Evolutionary conservation across 305 asterid genomes (phyloP).

Genomic region (Fraxinus platypoda): DNA sequence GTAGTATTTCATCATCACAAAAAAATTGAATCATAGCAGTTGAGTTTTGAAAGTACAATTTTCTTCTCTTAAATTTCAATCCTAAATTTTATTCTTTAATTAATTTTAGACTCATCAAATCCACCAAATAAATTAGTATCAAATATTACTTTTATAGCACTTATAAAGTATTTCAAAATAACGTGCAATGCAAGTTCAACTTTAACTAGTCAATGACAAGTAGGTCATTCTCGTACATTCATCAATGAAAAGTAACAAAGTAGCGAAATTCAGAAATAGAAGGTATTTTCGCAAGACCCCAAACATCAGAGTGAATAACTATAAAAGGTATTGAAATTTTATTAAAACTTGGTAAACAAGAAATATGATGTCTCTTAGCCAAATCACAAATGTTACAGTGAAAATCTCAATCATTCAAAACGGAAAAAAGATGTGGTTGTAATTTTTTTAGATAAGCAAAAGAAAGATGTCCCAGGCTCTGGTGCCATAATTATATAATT

Average conservation of each 20-base stretch:
- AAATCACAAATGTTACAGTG: neutral
- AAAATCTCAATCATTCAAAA: neutral
- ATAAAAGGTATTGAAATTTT: neutral
- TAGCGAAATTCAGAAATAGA: neutral
- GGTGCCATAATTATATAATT: no score
- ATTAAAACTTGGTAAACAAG: neutral
- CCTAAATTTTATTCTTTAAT: no score
- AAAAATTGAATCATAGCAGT: no score
- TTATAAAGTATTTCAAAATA: no score
- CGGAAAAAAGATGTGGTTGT: neutral
- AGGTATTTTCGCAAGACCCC: neutral
- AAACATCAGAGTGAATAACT: neutral
- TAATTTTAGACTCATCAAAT: no score
- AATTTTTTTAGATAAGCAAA: neutral
- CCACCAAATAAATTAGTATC: no score
- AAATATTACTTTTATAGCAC: no score
- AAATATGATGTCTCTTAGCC: neutral
- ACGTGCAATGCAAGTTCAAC: no score
- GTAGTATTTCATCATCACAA: no score
- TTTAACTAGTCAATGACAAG: neutral
- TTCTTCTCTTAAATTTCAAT: no score
- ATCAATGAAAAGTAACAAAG: slow-evolving; percentile 6
- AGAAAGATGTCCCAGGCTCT: neutral
- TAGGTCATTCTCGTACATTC: slow-evolving; percentile 2
- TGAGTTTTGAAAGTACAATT: no score